phyloP scores from a whole-genome alignment of 2,329 filamentous ascomycete species.

The Colletotrichum sp. region DNA sequence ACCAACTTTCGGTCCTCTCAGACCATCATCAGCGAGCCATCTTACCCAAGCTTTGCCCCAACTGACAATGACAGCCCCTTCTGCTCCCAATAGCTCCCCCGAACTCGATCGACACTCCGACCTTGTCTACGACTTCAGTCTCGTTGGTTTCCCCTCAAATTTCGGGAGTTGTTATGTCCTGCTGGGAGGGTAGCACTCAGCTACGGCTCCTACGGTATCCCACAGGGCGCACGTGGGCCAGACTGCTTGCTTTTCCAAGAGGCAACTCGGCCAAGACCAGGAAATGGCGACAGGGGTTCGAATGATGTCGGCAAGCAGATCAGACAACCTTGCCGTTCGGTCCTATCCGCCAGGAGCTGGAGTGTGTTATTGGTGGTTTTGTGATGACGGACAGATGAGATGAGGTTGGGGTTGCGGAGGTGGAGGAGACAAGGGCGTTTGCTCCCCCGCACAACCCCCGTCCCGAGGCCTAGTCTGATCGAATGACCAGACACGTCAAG shows the following conservation, averaged over 20 bases:
- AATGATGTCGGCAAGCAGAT: slow-evolving; percentile 13
- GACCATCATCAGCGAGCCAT: background rate
- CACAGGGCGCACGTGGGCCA: background rate
- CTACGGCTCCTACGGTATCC: background rate
- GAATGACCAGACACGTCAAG: slow-evolving; percentile 11
- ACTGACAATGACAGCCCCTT: background rate
- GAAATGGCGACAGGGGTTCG: slow-evolving; percentile 5
- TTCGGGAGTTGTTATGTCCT: background rate
- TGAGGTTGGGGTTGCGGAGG: background rate
- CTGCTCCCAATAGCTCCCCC: background rate
- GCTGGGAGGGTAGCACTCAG: background rate
- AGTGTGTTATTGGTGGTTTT: slow-evolving; percentile 9
- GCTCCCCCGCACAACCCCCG: slow-evolving; percentile 13
- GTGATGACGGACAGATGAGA: background rate
- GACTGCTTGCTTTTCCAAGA: background rate
- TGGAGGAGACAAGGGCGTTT: background rate
- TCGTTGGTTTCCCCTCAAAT: background rate
- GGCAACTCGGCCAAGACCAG: background rate
- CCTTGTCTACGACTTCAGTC: background rate
- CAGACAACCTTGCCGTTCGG: slow-evolving; percentile 14
- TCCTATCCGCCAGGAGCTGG: slow-evolving; percentile 9
- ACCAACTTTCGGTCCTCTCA: background rate
- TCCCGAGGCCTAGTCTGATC: slow-evolving; percentile 4
- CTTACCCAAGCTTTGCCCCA: background rate
- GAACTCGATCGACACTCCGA: background rate